Conservation (phyloP, 306 rosid genomes). For the Castanea crenata region DNA sequence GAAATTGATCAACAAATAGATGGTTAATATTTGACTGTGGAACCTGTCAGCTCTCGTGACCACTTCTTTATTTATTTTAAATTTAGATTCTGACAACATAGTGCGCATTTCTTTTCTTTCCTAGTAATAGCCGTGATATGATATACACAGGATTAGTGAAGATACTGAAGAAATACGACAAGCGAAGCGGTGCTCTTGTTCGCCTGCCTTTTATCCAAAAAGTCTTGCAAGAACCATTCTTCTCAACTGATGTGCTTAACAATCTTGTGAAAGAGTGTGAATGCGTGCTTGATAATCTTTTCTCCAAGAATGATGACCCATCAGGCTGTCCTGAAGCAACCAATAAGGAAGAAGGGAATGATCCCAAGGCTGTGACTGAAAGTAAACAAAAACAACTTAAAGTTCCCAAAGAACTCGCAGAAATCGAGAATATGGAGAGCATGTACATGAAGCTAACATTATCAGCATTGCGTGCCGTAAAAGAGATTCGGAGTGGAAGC, state of each 20-base stretch:
- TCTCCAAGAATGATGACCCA: constrained; percentile 44
- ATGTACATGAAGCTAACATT: constrained; percentile 50
- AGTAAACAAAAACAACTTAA: constrained; percentile 28
- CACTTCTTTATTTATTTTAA: neutral
- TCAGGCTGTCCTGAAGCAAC: constrained; percentile 28
- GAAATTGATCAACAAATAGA: neutral
- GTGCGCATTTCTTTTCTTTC: neutral
- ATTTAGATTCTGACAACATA: neutral
- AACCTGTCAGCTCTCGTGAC: neutral
- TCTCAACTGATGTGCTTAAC: constrained; percentile 62
- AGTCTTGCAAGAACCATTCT: constrained; percentile 84
- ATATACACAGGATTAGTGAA: constrained; percentile 56
- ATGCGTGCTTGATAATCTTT: constrained; percentile 51
- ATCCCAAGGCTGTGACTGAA: constrained; percentile 25
- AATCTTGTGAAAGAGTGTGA: constrained; percentile 82
- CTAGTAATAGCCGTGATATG: neutral
- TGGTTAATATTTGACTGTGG: neutral
- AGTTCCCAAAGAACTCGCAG: constrained; percentile 64
- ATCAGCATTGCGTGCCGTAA: constrained; percentile 61
- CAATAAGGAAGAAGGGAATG: constrained; percentile 35
- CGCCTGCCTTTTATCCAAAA: constrained; percentile 75
- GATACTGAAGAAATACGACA: constrained; percentile 89
- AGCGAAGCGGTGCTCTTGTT: constrained; percentile 69
- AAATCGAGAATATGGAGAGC: constrained; percentile 72
- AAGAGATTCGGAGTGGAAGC: constrained; percentile 75